phyloP scores from a whole-genome alignment of 106 monocot genomes.

The Phalaenopsis aphrodite region DNA sequence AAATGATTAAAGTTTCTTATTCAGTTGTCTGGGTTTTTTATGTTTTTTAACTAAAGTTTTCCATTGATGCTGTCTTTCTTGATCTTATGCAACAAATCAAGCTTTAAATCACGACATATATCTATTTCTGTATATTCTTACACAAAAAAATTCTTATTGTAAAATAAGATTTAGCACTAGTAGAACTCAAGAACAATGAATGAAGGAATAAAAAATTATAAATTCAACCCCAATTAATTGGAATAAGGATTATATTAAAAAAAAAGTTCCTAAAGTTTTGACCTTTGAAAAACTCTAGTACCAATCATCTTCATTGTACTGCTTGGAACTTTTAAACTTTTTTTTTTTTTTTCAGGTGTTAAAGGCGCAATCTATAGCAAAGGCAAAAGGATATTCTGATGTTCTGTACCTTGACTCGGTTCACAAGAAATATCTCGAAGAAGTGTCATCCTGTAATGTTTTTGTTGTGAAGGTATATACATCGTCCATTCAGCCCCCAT shows the following conservation, averaged over 20 bases:
- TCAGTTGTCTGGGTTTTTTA: background rate
- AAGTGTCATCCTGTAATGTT: slow-evolving; percentile 76
- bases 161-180: background rate
- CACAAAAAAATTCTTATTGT: background rate
- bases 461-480: slow-evolving; percentile 22
- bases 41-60: background rate
- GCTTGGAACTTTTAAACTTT: background rate
- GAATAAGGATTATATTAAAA: background rate
- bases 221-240: background rate
- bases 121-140: background rate
- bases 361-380: slow-evolving; percentile 61
- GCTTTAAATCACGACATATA: background rate
- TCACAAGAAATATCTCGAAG: slow-evolving; percentile 71
- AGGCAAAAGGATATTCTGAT: slow-evolving; percentile 68
- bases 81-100: background rate
- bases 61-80: background rate
- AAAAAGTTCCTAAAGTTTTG: background rate
- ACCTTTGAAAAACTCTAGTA: background rate
- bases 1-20: background rate
- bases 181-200: background rate
- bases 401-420: slow-evolving; percentile 82
- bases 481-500: background rate
- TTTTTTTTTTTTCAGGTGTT: slow-evolving; percentile 10
- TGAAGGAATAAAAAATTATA: background rate
- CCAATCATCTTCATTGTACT: background rate